Base-by-base conservation (phyloP, 345 rosid species). In the Schrenkiella parvula region DNA sequence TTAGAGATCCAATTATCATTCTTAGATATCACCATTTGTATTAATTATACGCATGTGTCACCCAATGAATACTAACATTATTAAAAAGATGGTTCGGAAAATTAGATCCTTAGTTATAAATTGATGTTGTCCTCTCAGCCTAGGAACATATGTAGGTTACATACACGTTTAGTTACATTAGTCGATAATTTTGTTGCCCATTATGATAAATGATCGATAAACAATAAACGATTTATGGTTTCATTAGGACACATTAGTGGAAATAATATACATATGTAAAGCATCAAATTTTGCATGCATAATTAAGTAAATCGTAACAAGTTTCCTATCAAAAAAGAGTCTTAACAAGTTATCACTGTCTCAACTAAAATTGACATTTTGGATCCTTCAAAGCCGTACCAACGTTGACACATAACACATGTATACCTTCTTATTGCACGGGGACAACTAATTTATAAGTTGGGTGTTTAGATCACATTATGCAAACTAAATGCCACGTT, bases 381-480 rank as follows among this genome's bases (percentile, higher is more conserved):
- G 37, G 54, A 66, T 66, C 73, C 48, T 39, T 66, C 17, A 31
- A 56, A 41, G 64, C 14, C 63, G 41, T 52, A 67, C 69, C 48
- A 67, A 60, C 78, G 38, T 74, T 74, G 73, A 75, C 69, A 75
- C 47, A 74, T 51, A 68, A 38, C 78, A 74, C 73, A 75, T 60
- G 69, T 42, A 52, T 68, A 28, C 64, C 64, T 52, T 65, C 31
- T 46, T 57, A 21, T 57, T 41, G 79, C 79, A 68, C 64, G 74
- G 58, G 39, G 47, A 59, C 64, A 41, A 51, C 56, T 60, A 51
- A 39, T 59, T 59, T 43, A 56, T 22, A 46, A 44, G 46, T 35
- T 18, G 31, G 5, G 18, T 39, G n/a, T 66, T 28, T 35, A 19
- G 50, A 58, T 66, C 66, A 65, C 52, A 65, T 35, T 56, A 65